Evolutionary conservation across 106 monocot species (phyloP).

Genomic region (Triglochin maritima): DNA sequence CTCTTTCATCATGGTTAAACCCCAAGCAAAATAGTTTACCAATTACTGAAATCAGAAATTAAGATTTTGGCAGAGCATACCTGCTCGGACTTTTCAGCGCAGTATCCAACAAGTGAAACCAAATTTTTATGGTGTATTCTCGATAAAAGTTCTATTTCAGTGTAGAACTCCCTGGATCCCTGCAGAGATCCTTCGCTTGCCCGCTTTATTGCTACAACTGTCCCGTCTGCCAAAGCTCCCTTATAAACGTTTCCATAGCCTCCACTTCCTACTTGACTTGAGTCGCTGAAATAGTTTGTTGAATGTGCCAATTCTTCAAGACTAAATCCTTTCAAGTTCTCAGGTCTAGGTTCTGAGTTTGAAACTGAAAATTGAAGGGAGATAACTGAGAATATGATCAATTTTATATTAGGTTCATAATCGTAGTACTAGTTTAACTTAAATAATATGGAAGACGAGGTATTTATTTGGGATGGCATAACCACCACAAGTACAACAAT

Average conservation of each 20-base stretch:
- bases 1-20: too few relatives aligned
- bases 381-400: neutral
- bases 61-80: slow-evolving; percentile 11
- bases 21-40: too few relatives aligned
- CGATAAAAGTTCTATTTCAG: slow-evolving; percentile 43
- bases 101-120: slow-evolving; percentile 32
- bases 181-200: slow-evolving; percentile 59
- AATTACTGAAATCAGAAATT: neutral
- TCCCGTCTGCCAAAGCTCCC: slow-evolving; percentile 57
- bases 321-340: slow-evolving; percentile 45
- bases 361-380: slow-evolving; percentile 3
- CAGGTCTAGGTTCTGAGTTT: slow-evolving; percentile 28
- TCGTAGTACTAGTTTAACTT: neutral
- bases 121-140: slow-evolving; percentile 23
- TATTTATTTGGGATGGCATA: too few relatives aligned
- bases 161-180: slow-evolving; percentile 67
- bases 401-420: neutral
- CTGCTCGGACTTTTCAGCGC: slow-evolving; percentile 72
- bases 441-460: too few relatives aligned
- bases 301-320: slow-evolving; percentile 54
- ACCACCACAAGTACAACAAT: too few relatives aligned
- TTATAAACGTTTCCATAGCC: slow-evolving; percentile 75
- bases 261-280: slow-evolving; percentile 55
- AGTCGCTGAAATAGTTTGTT: slow-evolving; percentile 43
- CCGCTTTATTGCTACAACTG: slow-evolving; percentile 66